A percentile compares a stretch with the other conserved stretches of the same genome.
These are phyloP conservation scores for Candida pseudofarinosa DNA, from an alignment of 805 yeast species.

Conservation along the genomic window DNA sequence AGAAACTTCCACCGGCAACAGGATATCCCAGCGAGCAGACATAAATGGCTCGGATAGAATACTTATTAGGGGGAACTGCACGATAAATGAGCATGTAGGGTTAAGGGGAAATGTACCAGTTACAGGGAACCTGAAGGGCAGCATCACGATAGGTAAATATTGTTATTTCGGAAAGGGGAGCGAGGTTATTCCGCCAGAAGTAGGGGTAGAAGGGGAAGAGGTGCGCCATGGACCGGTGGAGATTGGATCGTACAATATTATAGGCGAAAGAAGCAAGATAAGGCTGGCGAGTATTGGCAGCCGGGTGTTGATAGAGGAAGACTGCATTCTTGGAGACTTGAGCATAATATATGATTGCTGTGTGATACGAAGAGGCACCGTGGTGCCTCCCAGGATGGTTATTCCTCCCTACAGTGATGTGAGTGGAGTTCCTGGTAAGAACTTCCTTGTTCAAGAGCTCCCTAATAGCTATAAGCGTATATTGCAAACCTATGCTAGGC, in stretches of 20 bases:
- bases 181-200: conserved; percentile 21
- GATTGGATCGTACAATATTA: conserved; percentile 45
- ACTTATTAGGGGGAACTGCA: conserved; percentile 44
- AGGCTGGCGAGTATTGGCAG: conserved; percentile 42
- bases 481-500: conserved; percentile 35
- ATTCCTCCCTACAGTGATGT: conserved; percentile 54
- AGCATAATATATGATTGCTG: conserved; percentile 51
- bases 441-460: conserved; percentile 22
- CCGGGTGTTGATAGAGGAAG: conserved; percentile 43
- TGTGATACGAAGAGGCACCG: conserved; percentile 37
- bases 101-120: conserved; percentile 30
- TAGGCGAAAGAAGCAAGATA: conserved; percentile 34
- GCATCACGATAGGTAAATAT: conserved; percentile 45
- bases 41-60: conserved; percentile 43
- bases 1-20: conserved; percentile 49
- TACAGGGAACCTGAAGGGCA: conserved; percentile 11
- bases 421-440: conserved; percentile 33
- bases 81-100: conserved; percentile 34
- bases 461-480: conserved; percentile 29
- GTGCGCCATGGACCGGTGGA: conserved; percentile 22
- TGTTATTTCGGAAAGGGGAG: conserved; percentile 33
- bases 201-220: conserved; percentile 5
- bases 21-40: conserved; percentile 42
- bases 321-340: conserved; percentile 33
- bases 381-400: conserved; percentile 38